Percentiles rank a stretch among this genome's conserved stretches.
Conservation (phyloP, 495 filamentous ascomycete species). For the Neurospora sp. region DNA sequence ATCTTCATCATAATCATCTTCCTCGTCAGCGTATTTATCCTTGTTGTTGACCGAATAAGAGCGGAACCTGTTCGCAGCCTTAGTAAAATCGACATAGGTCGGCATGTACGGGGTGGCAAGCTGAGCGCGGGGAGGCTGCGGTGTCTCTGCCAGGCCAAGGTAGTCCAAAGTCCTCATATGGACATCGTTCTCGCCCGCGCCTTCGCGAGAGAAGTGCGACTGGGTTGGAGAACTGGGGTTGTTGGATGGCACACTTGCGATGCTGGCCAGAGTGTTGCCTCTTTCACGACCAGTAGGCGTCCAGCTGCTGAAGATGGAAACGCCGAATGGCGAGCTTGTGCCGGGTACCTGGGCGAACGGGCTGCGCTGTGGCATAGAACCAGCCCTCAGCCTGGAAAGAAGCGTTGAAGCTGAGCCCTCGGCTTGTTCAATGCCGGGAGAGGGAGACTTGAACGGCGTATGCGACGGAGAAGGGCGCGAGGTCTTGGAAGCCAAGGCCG, state of each 20-base stretch:
- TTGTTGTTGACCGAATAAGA: constrained; percentile 98
- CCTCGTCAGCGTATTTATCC: constrained; percentile 93
- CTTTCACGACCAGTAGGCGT: constrained; percentile 67
- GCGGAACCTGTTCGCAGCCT: constrained; percentile 76
- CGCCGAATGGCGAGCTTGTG: constrained; percentile 63
- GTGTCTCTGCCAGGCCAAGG: constrained; percentile 88
- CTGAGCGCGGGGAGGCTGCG: constrained; percentile 65
- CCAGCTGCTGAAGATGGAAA: constrained; percentile 78
- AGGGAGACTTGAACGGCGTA: constrained; percentile 76
- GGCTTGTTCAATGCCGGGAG: constrained; percentile 57
- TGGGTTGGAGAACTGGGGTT: constrained; percentile 79
- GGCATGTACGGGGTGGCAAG: constrained; percentile 70
- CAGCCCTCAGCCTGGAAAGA: constrained; percentile 80
- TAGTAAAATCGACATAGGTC: constrained; percentile 62
- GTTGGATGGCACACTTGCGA: constrained; percentile 62
- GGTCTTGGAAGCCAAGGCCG: constrained; percentile 64
- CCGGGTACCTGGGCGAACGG: constrained; percentile 49
- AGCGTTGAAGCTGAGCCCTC: constrained; percentile 55
- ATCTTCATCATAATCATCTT: constrained; percentile 70
- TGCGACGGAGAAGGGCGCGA: constrained; percentile 83
- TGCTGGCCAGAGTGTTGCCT: constrained; percentile 76
- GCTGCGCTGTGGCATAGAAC: constrained; percentile 86
- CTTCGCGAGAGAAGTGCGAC: constrained; percentile 82
- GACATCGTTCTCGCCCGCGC: constrained; percentile 72
- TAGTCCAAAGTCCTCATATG: constrained; percentile 91